phyloP scores from a whole-genome alignment of 2,329 filamentous ascomycete species.

The Zasmidium citrigriseum region DNA sequence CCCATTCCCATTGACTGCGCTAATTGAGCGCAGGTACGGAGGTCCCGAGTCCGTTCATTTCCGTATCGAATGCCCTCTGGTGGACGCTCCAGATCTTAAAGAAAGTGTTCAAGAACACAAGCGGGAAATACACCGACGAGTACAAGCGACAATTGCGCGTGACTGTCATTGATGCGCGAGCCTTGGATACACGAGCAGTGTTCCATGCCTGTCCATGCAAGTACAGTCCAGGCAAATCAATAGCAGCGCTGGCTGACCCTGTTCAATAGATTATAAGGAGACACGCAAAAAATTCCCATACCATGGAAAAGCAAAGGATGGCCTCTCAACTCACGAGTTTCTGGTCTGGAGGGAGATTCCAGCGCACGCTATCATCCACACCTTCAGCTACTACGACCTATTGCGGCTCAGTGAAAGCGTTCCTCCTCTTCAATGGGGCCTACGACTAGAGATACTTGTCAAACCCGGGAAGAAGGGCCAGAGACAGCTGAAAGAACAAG shows the following conservation, averaged over 20 bases:
- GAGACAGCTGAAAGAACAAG: not conserved
- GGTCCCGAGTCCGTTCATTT: not conserved
- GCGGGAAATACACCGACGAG: not conserved
- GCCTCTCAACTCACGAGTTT: not conserved
- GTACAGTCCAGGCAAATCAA: not conserved
- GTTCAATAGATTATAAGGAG: too few species aligned
- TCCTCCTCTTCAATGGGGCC: not conserved
- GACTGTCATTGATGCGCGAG: not conserved
- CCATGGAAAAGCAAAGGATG: too few species aligned
- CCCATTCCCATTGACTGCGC: too few species aligned
- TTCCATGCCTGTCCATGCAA: not conserved
- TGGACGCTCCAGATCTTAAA: conserved; percentile 1
- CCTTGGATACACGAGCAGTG: not conserved
- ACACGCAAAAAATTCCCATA: too few species aligned
- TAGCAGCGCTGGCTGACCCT: not conserved
- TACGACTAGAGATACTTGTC: not conserved
- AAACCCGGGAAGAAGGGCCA: not conserved
- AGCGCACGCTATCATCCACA: not conserved
- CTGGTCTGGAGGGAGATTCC: not conserved
- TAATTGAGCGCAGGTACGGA: too few species aligned
- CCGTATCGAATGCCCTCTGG: not conserved
- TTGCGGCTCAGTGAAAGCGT: not conserved
- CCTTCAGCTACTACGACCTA: not conserved
- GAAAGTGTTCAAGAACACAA: not conserved
- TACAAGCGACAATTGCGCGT: not conserved